Base-by-base conservation (phyloP, 2,329 filamentous ascomycete species). In the Beauveria pseudobassiana region DNA sequence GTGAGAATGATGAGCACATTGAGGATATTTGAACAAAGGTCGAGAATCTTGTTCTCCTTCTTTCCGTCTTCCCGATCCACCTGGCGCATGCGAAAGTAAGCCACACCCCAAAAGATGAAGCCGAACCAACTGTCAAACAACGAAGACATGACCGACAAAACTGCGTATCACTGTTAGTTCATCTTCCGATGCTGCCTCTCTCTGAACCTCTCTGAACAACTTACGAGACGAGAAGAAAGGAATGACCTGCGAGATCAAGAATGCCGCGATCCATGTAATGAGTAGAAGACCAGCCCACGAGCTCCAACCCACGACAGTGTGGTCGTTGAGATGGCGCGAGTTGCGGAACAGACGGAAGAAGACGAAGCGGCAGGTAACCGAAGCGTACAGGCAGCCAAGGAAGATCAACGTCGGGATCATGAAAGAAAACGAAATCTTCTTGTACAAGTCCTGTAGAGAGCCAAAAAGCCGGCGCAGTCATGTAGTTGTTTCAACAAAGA, bases 381-480 rank as follows among this genome's bases (percentile, higher is more conserved):
- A 95, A 16, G 93, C 92, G 72, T 97, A 97, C 20, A 97, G 76
- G 0, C 96, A 91, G 8, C 93, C 93, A 5, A 97, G 76, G 78
- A 97, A 97, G 70, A 97, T 91, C 66, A 97, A 82, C 0, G 93
- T 97, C 0, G 93, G 93, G 38, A 97, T 89, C 92, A 96, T 96
- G 78, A 97, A 96, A 14, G 89, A 92, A 75, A 96, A 97, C 0
- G 90, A 84, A 2, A 95, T 82, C 78, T 96, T 96, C 77, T 95
- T 92, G 77, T 88, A 95, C 2, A 88, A 79, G 52, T 90, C 84
- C 48, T 88, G 82, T 24, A 97, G 79, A 1, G 90, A 93, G 12
- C 91, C 92, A 67, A 97, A 97, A 97, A 0, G 93, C 93, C 0
- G 93, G 93, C 0, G 90, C 80, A 0, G 88, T 93, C 76, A 92